A percentile compares a stretch with the other conserved stretches of the same genome.
Evolutionary conservation across 768 basidiomycete species (phyloP).

Genomic region (Hortiboletus flavorubellus): DNA sequence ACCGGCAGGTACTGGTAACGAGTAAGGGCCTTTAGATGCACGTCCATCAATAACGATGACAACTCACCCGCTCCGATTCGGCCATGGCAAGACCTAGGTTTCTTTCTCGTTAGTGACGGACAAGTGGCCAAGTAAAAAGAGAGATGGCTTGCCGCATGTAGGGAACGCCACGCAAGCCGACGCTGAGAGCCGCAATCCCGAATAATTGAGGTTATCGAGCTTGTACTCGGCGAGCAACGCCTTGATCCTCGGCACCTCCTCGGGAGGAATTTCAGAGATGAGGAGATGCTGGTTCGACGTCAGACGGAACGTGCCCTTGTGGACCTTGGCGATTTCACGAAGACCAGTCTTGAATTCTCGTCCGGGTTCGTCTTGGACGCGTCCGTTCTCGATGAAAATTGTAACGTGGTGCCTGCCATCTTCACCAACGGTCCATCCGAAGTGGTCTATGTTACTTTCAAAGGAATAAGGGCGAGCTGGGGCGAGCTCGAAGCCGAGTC

Average conservation of each 20-base stretch:
- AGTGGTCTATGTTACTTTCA: conserved; percentile 89
- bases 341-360: conserved; percentile 91
- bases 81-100: conserved; percentile 67
- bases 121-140: not conserved
- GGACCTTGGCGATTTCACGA: conserved; percentile 87
- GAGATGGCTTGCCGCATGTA: conserved; percentile 63
- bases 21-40: conserved; percentile 38
- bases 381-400: conserved; percentile 95
- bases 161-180: conserved; percentile 98
- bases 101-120: not conserved
- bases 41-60: not conserved
- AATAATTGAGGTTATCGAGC: conserved; percentile 80
- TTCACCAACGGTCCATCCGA: conserved; percentile 86
- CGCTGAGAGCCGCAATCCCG: conserved; percentile 79
- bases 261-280: conserved; percentile 74
- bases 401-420: conserved; percentile 91
- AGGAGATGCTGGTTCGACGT: conserved; percentile 95
- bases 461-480: conserved; percentile 79
- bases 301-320: conserved; percentile 91
- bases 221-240: conserved; percentile 76
- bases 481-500: conserved; percentile 72
- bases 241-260: conserved; percentile 78
- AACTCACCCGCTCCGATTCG: conserved; percentile 63
- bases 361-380: conserved; percentile 90
- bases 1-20: conserved; percentile 76